A percentile compares a stretch with the other conserved stretches of the same genome.
Conservation (phyloP, 176 grass and related monocot genomes). For the Alopecurus myosuroides region DNA sequence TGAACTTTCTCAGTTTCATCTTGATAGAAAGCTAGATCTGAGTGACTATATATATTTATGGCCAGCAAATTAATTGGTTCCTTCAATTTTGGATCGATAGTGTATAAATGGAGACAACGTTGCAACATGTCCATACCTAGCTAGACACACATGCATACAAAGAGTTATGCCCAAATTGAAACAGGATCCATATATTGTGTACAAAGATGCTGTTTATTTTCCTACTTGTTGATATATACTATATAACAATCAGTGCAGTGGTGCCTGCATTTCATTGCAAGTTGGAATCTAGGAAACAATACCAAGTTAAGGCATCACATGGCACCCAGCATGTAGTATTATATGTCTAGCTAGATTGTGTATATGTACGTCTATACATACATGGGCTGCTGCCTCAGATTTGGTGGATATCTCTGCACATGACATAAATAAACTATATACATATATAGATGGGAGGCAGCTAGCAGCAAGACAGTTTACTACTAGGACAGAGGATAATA, state of each 20-base stretch:
- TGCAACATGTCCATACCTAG: conserved; percentile 43
- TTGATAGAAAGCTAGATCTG: conserved; percentile 23
- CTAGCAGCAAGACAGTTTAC: conserved; percentile 39
- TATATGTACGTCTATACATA: conserved; percentile 12
- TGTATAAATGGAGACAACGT: conserved; percentile 10
- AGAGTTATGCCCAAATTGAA: conserved; percentile 9
- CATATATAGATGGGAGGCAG: conserved; percentile 29
- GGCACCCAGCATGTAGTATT: conserved; percentile 41
- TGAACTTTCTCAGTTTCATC: neutral
- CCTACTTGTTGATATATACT: neutral
- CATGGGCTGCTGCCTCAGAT: conserved; percentile 37
- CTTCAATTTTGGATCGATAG: conserved; percentile 21
- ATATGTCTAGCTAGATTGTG: conserved; percentile 51
- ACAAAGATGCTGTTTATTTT: neutral
- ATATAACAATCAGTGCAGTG: conserved; percentile 15
- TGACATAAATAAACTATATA: conserved; percentile 38
- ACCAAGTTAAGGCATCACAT: conserved; percentile 61
- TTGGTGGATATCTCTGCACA: conserved; percentile 60
- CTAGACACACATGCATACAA: conserved; percentile 19
- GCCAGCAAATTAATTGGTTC: neutral
- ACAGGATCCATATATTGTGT: neutral
- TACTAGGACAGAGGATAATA: conserved; percentile 45
- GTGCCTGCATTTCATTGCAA: conserved; percentile 29
- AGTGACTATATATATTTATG: conserved; percentile 8
- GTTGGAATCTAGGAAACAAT: conserved; percentile 84